A percentile compares a stretch with the other conserved stretches of the same genome.
These are phyloP conservation scores for Seiridium cupressi DNA, from an alignment of 2,329 filamentous ascomycete genomes.

Conservation along the genomic window DNA sequence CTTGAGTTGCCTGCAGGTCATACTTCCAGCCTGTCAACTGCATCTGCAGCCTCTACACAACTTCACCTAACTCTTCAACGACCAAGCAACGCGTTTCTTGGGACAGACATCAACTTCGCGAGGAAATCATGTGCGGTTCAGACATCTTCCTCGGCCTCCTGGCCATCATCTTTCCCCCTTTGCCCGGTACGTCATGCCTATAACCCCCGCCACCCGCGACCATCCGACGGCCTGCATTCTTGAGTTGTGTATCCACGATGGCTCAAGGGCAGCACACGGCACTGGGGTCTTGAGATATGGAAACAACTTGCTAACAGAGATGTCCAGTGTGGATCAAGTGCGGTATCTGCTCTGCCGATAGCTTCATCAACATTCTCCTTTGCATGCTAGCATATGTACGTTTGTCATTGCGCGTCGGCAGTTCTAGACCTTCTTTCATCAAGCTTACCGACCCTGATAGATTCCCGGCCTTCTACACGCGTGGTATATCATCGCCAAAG, in stretches of 20 bases:
- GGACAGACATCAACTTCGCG: neutral
- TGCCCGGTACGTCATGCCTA: conserved; percentile 53
- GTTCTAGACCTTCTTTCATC: no score
- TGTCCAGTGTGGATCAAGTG: conserved; percentile 88
- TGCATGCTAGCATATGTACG: conserved; percentile 68
- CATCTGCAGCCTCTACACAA: neutral
- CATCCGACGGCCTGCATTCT: neutral
- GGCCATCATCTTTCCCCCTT: conserved; percentile 64
- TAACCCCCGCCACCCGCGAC: conserved; percentile 5
- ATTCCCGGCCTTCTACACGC: conserved; percentile 88
- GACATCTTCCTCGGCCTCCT: conserved; percentile 64
- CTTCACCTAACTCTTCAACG: neutral
- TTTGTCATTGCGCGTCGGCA: conserved; percentile 9
- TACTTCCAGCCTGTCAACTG: neutral
- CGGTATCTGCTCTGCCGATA: conserved; percentile 89
- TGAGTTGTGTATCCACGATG: neutral
- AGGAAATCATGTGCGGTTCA: conserved; percentile 49
- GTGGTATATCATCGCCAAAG: conserved; percentile 96
- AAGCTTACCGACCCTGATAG: conserved; percentile 21
- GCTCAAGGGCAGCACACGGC: neutral
- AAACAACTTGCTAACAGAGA: neutral
- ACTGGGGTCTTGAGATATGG: neutral
- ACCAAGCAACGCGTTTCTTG: neutral
- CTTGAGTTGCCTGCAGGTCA: neutral
- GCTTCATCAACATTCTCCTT: conserved; percentile 91